phyloP scores from a whole-genome alignment of 257 asterid genomes.

The Penstemon newberryi region DNA sequence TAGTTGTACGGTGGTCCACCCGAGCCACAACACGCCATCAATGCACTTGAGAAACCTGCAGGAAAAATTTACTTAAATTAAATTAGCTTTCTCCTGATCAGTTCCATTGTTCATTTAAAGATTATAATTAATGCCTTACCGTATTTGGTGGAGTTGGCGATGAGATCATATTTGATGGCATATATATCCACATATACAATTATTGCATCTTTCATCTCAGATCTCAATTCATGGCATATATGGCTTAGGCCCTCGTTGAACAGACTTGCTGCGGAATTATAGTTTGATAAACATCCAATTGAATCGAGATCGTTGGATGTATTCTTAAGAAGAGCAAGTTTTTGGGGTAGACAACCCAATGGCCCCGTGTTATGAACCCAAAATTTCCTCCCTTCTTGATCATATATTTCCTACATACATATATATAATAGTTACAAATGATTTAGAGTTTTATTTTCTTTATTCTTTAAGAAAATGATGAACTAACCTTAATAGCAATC shows the following conservation, averaged over 20 bases:
- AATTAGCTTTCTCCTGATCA: not conserved
- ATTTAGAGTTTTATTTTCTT: not conserved
- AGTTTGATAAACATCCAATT: conserved; percentile 66
- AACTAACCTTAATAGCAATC: conserved; percentile 58
- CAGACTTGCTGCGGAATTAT: conserved; percentile 56
- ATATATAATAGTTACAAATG: conserved; percentile 14
- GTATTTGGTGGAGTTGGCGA: conserved; percentile 63
- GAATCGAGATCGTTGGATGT: conserved; percentile 47
- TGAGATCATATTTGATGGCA: conserved; percentile 69
- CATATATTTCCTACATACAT: conserved; percentile 53
- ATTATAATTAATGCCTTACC: conserved; percentile 40
- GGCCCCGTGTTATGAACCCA: conserved; percentile 98
- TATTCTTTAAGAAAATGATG: not conserved
- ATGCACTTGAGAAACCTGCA: conserved; percentile 63
- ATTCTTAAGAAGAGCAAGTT: conserved; percentile 49
- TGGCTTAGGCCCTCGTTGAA: conserved; percentile 68
- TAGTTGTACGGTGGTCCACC: conserved; percentile 92
- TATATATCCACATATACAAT: conserved; percentile 83
- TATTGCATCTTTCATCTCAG: conserved; percentile 59
- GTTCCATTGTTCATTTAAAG: not conserved
- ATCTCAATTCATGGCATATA: conserved; percentile 46
- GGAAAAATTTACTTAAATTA: not conserved
- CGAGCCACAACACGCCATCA: conserved; percentile 85
- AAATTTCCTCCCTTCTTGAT: conserved; percentile 71
- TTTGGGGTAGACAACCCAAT: conserved; percentile 83